Base-by-base conservation (phyloP, 2,329 filamentous ascomycete species). In the Xylariaceae sp. region DNA sequence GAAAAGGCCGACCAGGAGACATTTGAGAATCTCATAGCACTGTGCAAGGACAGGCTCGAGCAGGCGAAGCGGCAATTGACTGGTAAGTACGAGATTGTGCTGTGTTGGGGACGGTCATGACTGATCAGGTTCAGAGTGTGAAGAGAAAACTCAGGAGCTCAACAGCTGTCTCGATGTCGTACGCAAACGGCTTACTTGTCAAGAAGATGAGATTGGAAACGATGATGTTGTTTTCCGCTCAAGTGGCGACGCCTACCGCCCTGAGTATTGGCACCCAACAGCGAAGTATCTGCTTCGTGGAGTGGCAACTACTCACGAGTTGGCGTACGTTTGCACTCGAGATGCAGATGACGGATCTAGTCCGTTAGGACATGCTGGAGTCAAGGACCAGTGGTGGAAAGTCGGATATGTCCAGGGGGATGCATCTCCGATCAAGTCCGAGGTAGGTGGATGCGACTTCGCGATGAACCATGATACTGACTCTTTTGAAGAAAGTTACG, bases 341-440 rank as follows among this genome's bases (percentile, higher is more conserved):
- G 66, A 73, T 13, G 75, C 76, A 56, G 68, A 70, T 3, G 73
- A 78, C 54, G 66, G 78, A 37, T 76, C 78, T 53, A 76, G 80
- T 13, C 52, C 78, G n/a, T 74, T 71, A 1, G 75, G 73, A 37
- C 60, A 63, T 3, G 55, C 72, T 2, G 63, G 66, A 18, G 60
- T 68, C 3, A 63, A 62, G 13, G 80, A 83, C 55, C 81, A 83
- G 66, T 85, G 82, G 82, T 85, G 82, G 82, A 77, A 77, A 63
- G 71, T 84, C 51, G 73, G 76, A 41, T 81, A 78, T 61, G 68
- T 69, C 18, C 67, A 73, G 10, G 66, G 71, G 13, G 75, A 75
- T 9, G 65, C 72, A 4, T 71, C 74, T 52, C 77, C 80, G n/a
- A 72, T 80, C 34, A 77, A 73, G 63, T 72, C 78, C 13, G 78